A percentile compares a stretch with the other conserved stretches of the same genome.
These are phyloP conservation scores for Gracilariopsis chorda DNA, from an alignment of 23 red algal species.

Conservation along the genomic window DNA sequence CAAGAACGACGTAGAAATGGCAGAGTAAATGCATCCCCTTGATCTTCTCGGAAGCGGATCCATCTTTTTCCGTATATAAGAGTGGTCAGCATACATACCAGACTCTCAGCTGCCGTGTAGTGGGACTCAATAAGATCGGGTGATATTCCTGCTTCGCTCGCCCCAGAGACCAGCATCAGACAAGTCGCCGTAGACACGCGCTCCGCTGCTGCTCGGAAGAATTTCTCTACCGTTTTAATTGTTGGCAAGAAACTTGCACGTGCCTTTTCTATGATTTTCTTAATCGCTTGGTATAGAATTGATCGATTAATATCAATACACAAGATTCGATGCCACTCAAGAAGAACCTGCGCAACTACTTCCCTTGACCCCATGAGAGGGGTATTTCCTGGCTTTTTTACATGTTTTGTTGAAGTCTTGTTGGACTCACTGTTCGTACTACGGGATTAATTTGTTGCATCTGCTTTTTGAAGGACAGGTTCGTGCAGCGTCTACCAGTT, in stretches of 20 bases:
- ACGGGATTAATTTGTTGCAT: no score
- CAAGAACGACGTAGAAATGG: no score
- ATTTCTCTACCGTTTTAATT: no score
- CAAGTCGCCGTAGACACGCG: constrained; percentile 8
- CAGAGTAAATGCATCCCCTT: no score
- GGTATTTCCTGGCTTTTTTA: not conserved
- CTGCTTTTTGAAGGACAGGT: not conserved
- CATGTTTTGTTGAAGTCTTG: no score
- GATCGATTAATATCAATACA: not conserved
- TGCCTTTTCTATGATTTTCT: no score
- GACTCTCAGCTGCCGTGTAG: constrained; percentile 27
- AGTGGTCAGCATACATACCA: no score
- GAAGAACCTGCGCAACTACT: not conserved
- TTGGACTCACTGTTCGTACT: no score
- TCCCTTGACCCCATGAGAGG: constrained; percentile 9
- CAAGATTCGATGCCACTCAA: constrained; percentile 45
- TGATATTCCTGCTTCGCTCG: not conserved
- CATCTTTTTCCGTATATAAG: no score
- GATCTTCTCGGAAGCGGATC: no score
- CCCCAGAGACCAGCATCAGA: not conserved
- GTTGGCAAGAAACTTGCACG: no score
- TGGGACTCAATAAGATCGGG: not conserved
- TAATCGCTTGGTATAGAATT: no score
- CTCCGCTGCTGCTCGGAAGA: constrained; percentile 16
- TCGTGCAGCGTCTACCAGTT: constrained; percentile 27